These are phyloP conservation scores for Xylaria bambusicola DNA, from an alignment of 495 filamentous ascomycete genomes.

Conservation along the genomic window DNA sequence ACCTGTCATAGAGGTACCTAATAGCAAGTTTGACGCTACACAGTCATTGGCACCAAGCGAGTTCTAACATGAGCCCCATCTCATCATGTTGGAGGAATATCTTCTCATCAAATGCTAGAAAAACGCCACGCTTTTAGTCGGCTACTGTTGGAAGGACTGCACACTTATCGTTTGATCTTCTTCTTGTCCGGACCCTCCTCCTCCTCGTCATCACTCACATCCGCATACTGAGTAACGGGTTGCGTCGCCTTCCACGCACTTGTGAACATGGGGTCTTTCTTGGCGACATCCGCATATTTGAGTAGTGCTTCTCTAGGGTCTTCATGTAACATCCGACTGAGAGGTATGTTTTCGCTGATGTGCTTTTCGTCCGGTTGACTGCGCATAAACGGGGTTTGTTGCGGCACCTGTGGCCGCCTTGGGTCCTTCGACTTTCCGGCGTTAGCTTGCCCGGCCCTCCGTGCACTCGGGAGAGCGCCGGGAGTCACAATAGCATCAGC, in stretches of 20 bases:
- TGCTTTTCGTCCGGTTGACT: slow-evolving; percentile 87
- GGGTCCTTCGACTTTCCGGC: slow-evolving; percentile 81
- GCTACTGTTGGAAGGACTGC: not conserved
- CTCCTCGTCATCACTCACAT: slow-evolving; percentile 89
- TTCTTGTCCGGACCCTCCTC: slow-evolving; percentile 73
- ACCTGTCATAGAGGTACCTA: no score
- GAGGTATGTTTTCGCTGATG: slow-evolving; percentile 81
- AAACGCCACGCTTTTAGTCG: not conserved
- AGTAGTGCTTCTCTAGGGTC: slow-evolving; percentile 92
- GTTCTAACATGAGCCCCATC: not conserved
- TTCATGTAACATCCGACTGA: slow-evolving; percentile 95
- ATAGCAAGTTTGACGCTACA: no score
- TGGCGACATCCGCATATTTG: slow-evolving; percentile 91
- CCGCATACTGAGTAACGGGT: slow-evolving; percentile 88
- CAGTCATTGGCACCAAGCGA: not conserved
- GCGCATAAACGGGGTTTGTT: slow-evolving; percentile 88
- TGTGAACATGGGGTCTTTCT: slow-evolving; percentile 93
- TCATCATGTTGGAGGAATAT: not conserved
- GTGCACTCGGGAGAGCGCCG: slow-evolving; percentile 50
- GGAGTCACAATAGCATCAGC: slow-evolving; percentile 79
- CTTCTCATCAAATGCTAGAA: not conserved
- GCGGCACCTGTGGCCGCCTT: slow-evolving; percentile 75
- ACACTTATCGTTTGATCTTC: slow-evolving; percentile 52
- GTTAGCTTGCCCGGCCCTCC: slow-evolving; percentile 65
- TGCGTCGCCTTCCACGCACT: slow-evolving; percentile 91